Conservation (phyloP, 1,139 yeast genomes). For the Candida sojae region DNA sequence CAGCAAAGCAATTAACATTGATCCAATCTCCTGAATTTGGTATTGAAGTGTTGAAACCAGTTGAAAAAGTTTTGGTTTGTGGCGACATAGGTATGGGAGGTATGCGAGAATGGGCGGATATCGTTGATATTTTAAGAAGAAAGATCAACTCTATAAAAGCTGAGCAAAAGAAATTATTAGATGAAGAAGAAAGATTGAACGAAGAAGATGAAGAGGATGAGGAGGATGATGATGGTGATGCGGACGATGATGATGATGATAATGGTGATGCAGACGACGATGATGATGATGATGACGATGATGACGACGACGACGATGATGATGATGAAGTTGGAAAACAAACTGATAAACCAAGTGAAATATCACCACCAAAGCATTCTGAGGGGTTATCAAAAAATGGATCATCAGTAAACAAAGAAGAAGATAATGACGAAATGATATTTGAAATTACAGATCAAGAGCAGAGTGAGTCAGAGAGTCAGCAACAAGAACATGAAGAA, state of each 20-base stretch:
- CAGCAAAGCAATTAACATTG: conserved; percentile 73
- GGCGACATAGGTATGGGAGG: conserved; percentile 99
- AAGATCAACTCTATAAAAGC: conserved; percentile 41
- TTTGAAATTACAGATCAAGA: conserved; percentile 30
- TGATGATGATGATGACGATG: conserved; percentile 32
- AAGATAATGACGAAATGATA: conserved; percentile 34
- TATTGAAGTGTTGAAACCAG: conserved; percentile 83
- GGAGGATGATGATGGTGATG: conserved; percentile 37
- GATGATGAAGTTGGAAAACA: conserved; percentile 18
- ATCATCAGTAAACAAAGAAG: conserved; percentile 5
- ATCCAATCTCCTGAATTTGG: conserved; percentile 50
- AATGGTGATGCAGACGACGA: conserved; percentile 30
- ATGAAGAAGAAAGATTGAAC: conserved; percentile 38
- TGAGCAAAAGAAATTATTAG: conserved; percentile 24
- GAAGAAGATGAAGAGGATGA: conserved; percentile 41
- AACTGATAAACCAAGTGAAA: conserved; percentile 1
- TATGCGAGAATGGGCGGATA: conserved; percentile 95
- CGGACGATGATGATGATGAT: conserved; percentile 30
- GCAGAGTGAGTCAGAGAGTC: conserved; percentile 10
- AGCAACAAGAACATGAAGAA: conserved; percentile 1
- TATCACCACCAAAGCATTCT: neutral
- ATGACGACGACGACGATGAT: conserved; percentile 25
- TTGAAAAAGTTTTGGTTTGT: conserved; percentile 89
- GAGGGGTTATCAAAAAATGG: neutral
- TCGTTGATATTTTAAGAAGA: conserved; percentile 76